Evolutionary conservation across 108 stramenopile species (phyloP), one percentile per base, ranked within the genome.

Genomic region (Conticribra weissflogii): DNA sequence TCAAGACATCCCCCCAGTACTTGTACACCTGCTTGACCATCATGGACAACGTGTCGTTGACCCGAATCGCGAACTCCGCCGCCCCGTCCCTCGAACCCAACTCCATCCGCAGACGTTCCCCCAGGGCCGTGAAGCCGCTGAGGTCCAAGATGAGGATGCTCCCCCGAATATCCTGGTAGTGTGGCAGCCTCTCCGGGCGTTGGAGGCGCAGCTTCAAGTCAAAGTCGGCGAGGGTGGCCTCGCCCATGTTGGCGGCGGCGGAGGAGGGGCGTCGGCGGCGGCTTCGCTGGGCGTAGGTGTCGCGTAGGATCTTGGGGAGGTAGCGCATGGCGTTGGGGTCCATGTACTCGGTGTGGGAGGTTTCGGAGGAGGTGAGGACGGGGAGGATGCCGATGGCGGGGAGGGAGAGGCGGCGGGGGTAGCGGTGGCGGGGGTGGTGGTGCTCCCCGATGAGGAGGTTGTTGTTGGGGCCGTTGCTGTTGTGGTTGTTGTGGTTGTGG

Each of bases 1-100:
- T 88, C 25, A 88, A 61, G 1, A 88, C 82, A 72, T 88, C 86
- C 12, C 86, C 86, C 53, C 84, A 81, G 59, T 74, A 83, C 21
- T 69, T 71, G 54, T 82, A 68, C 30, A 88, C 76, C 63, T 72
- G 74, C 27, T 58, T 66, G 8, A 83, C 79, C 74, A 88, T 78
- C 4, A 66, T 70, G 17, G 66, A 56, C 12, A 88, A 66, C 56
- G 83, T 82, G 9, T 49, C 57, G 67, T 88, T 82, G 61, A 85
- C 81, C 21, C 66, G 56, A 28, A 71, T 59, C 0, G 85, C 82
- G 49, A 85, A 79, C 27, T 77, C 79, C 21, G 85, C 85, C 7
- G 78, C 73, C 9, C 82, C 82, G 34, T 82, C 81, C 18, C 66
- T 47, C 14, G 78, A 59, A 17, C 82, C 82, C 5, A 79, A 64